phyloP scores from a whole-genome alignment of 495 filamentous ascomycete genomes.

The Neurospora sp. region DNA sequence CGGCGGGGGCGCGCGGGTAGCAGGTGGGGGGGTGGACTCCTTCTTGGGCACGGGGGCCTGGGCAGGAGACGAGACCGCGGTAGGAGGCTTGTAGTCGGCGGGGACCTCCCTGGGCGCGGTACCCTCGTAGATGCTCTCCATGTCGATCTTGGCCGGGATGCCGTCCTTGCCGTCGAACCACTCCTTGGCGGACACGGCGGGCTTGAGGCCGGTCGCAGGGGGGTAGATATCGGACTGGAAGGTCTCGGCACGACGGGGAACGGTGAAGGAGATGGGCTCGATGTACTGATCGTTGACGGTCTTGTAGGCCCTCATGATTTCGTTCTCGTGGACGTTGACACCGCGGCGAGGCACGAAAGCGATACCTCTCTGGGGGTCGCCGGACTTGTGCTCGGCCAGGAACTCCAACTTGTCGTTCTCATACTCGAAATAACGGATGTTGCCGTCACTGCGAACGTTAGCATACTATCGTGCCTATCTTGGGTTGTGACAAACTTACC shows the following conservation, averaged over 20 bases:
- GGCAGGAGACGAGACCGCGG: slow-evolving; percentile 27
- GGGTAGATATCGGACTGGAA: slow-evolving; percentile 98
- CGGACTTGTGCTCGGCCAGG: slow-evolving; percentile 89
- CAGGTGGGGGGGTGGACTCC: slow-evolving; percentile 41
- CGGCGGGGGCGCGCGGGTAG: slow-evolving; percentile 39
- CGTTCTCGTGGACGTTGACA: slow-evolving; percentile 92
- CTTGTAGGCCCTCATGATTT: slow-evolving; percentile 92
- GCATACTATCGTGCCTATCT: neutral
- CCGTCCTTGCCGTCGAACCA: slow-evolving; percentile 81
- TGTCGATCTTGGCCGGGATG: slow-evolving; percentile 80
- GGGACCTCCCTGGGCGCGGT: slow-evolving; percentile 64
- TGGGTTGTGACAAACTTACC: slow-evolving; percentile 45
- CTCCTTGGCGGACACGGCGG: slow-evolving; percentile 67
- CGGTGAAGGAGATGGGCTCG: slow-evolving; percentile 94
- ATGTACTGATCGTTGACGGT: slow-evolving; percentile 90
- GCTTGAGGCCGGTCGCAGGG: slow-evolving; percentile 62
- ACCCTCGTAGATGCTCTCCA: slow-evolving; percentile 85
- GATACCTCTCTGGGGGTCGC: slow-evolving; percentile 86
- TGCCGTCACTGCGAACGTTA: slow-evolving; percentile 62
- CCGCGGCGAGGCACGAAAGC: slow-evolving; percentile 93
- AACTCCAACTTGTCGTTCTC: slow-evolving; percentile 97
- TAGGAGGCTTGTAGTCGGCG: slow-evolving; percentile 55
- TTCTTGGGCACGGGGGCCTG: slow-evolving; percentile 44
- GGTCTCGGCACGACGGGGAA: slow-evolving; percentile 86
- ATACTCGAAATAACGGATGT: slow-evolving; percentile 97